Conservation (phyloP, 2,329 filamentous ascomycete genomes). For the Xylaria sp. region DNA sequence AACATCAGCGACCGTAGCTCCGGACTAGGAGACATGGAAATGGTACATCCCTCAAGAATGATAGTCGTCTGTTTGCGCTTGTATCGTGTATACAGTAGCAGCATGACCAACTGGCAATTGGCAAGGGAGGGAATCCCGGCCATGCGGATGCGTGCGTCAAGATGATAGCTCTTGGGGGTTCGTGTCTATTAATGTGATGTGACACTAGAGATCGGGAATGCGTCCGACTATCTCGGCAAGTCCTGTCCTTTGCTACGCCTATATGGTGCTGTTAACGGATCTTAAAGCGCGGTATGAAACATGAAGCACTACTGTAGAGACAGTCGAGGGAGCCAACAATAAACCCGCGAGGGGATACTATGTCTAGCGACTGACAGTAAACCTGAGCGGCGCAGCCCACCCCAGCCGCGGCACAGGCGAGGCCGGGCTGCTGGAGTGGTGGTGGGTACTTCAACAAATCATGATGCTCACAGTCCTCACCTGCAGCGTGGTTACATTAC, state of each 20-base stretch:
- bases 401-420: constrained; percentile 3
- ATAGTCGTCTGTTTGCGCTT: background rate
- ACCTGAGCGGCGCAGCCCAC: constrained; percentile 12
- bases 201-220: constrained; percentile 8
- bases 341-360: constrained; percentile 2
- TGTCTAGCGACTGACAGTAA: constrained; percentile 4
- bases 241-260: background rate
- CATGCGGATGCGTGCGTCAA: constrained; percentile 30
- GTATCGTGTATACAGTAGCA: constrained; percentile 4
- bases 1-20: background rate
- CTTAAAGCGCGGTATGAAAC: background rate
- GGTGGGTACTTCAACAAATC: constrained; percentile 1
- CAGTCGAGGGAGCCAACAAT: constrained; percentile 1
- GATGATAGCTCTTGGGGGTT: constrained; percentile 22
- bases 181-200: constrained; percentile 17
- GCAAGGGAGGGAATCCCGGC: constrained; percentile 25
- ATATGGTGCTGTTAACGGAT: background rate
- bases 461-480: constrained; percentile 14
- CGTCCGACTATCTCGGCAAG: constrained; percentile 10
- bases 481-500: constrained; percentile 16
- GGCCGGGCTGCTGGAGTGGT: background rate
- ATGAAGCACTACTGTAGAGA: background rate
- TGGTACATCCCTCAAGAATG: background rate
- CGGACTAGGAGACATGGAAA: background rate
- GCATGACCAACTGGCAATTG: constrained; percentile 6